phyloP scores from a whole-genome alignment of 2,329 filamentous ascomycete genomes.

The Ceratocystis lukuohia region DNA sequence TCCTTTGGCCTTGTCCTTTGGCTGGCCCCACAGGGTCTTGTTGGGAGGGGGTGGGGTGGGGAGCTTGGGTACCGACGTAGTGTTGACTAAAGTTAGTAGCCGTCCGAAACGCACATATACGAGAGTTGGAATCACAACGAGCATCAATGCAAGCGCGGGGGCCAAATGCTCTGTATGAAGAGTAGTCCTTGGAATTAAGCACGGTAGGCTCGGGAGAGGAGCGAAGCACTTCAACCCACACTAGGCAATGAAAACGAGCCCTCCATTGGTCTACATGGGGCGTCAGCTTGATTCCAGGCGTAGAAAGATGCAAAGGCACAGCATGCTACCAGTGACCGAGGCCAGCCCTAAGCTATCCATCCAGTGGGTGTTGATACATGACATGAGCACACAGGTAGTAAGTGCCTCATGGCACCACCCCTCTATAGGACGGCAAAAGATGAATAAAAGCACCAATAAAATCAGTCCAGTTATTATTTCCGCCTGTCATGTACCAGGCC shows the following conservation, averaged over 20 bases:
- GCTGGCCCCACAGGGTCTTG: background rate
- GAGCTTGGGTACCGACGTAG: background rate
- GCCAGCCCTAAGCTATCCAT: no score
- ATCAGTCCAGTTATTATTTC: no score
- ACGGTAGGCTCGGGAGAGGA: background rate
- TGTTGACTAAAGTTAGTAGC: background rate
- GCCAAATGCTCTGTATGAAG: background rate
- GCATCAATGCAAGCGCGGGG: background rate
- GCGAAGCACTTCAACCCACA: background rate
- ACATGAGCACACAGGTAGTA: no score
- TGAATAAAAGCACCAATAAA: no score
- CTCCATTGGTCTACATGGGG: background rate
- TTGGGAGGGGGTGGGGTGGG: background rate
- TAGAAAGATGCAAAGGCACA: background rate
- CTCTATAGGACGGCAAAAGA: no score
- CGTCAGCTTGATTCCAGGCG: no score
- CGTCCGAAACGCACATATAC: constrained; percentile 1
- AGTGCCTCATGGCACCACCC: no score
- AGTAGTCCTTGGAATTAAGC: background rate
- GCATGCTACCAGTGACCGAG: background rate
- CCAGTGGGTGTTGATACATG: no score
- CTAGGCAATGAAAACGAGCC: background rate
- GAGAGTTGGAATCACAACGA: background rate
- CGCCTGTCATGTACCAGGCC: no score
- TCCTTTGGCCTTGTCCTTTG: no score